Evolutionary conservation across 176 grass and related monocot species (phyloP).

Genomic region (Triticum urartu): DNA sequence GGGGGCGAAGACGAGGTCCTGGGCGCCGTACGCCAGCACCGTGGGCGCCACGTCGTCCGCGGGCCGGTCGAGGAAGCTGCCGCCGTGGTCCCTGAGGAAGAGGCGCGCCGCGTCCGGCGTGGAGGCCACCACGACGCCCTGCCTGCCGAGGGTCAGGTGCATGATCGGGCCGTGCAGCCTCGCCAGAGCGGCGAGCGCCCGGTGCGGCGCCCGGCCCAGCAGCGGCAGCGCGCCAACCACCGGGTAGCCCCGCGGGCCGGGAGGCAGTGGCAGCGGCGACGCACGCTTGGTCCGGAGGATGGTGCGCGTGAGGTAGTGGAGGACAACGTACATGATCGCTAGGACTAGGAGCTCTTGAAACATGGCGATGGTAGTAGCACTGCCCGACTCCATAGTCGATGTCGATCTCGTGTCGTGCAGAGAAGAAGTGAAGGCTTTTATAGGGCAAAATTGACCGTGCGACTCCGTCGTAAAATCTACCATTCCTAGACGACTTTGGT

Average conservation of each 20-base stretch:
- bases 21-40: neutral
- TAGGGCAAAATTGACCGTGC: neutral
- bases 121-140: neutral
- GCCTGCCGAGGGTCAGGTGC: neutral
- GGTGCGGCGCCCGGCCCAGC: neutral
- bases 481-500: too few relatives aligned
- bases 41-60: neutral
- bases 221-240: neutral
- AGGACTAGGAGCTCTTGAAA: neutral
- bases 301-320: neutral
- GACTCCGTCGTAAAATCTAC: neutral
- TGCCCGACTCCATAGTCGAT: neutral
- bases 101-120: neutral
- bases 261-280: neutral
- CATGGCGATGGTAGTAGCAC: neutral
- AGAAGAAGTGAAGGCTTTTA: neutral
- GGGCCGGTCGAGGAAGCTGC: constrained; percentile 1
- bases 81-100: neutral
- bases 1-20: neutral
- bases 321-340: neutral
- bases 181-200: neutral
- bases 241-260: neutral
- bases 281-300: neutral
- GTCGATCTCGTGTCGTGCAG: neutral
- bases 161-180: neutral